Base-by-base conservation (phyloP, 768 basidiomycete species). In the Leccinum uliginosum region DNA sequence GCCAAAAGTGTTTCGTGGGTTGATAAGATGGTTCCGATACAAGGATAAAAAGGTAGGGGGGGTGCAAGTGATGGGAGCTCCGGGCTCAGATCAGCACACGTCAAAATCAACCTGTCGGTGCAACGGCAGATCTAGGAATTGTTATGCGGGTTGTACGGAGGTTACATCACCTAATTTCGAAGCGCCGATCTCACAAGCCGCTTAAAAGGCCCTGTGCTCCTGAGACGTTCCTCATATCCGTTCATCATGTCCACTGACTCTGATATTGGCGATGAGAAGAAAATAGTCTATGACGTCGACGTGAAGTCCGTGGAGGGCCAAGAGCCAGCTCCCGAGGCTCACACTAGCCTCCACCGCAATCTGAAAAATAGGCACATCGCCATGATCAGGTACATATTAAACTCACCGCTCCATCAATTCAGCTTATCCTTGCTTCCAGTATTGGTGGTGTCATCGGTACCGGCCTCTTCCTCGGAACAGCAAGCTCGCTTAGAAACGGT, bases 401-500 rank as follows among this genome's bases (percentile, higher is more conserved):
- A 29, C 30, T 26, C 8, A 2, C 34, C 7, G 0, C 14, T 19
- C 4, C 11, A 32, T 11, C 24, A 17, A 6, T 26, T 8, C 14
- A 4, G 10, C 32, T 43, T 2, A 64, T 17, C 15, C 7, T 10
- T 10, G 6, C 15, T n/a, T 43, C 8, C 50, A 70, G 69, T 58
- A 66, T 71, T 0, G 68, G 66, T 44, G 73, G 76, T 58, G 77
- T 76, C 45, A 77, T 77, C 15, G 78, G 79, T 23, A 78, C 78
- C 1, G 67, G 71, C 26, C 64, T 75, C 17, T 73, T 74, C 60
- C 69, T 73, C 12, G 71, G 70, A 6, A 68, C 70, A 2, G 76
- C 69, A 4, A 45, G 61, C 7, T 68, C 75, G 3, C 69, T 80
- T 34, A 53, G 51, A 50, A 65, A 71, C n/a, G 80, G 78, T 50